A percentile compares a stretch with the other conserved stretches of the same genome.
Evolutionary conservation across 768 basidiomycete species (phyloP).

Genomic region (Calocybe gangraenosa): DNA sequence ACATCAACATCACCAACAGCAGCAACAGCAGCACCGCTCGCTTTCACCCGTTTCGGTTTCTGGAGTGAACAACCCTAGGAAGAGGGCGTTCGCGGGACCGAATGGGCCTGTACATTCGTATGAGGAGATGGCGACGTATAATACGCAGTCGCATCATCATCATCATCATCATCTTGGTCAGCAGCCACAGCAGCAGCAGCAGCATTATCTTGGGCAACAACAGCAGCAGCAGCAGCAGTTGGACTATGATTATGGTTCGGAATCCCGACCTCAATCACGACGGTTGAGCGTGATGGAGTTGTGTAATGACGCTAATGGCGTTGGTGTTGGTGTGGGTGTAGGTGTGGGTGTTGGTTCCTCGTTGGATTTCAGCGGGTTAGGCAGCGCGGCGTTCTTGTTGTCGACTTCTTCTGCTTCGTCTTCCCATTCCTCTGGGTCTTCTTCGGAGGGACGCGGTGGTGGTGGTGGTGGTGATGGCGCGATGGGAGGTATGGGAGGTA

Average conservation of each 20-base stretch:
- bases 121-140: slow-evolving; percentile 15
- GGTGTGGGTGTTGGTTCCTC: background rate
- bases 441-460: slow-evolving; percentile 29
- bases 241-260: slow-evolving; percentile 65
- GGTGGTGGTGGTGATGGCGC: slow-evolving; percentile 14
- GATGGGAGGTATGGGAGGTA: too few relatives aligned
- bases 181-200: slow-evolving; percentile 5
- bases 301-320: slow-evolving; percentile 60
- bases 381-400: slow-evolving; percentile 28
- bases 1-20: too few relatives aligned
- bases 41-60: slow-evolving; percentile 18
- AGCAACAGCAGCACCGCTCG: slow-evolving; percentile 23
- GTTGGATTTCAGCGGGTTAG: slow-evolving; percentile 6
- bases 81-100: slow-evolving; percentile 59
- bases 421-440: slow-evolving; percentile 7
- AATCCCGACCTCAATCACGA: slow-evolving; percentile 76
- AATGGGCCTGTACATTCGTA: slow-evolving; percentile 34
- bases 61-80: slow-evolving; percentile 28
- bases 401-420: background rate
- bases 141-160: slow-evolving; percentile 7
- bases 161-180: slow-evolving; percentile 1
- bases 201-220: background rate
- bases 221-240: slow-evolving; percentile 6
- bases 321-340: slow-evolving; percentile 3
- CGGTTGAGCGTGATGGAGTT: slow-evolving; percentile 84